These are phyloP conservation scores for Nannochloropsis gaditana DNA, from an alignment of 108 stramenopile species.

Conservation along the genomic window DNA sequence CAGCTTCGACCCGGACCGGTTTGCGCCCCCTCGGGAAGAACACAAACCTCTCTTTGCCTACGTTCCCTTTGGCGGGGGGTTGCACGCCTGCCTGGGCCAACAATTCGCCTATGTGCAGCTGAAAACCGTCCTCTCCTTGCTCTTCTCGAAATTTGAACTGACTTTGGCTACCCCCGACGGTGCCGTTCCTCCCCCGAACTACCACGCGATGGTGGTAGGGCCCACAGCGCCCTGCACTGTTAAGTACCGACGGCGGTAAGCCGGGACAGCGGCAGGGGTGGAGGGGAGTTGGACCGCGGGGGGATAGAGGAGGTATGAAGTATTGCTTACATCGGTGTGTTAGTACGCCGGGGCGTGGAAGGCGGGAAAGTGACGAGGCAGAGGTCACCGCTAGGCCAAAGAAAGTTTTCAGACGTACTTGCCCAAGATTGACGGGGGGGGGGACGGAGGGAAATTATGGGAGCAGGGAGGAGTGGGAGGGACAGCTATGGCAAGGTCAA, in stretches of 20 bases:
- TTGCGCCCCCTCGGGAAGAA: conserved; percentile 82
- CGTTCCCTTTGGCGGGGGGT: conserved; percentile 94
- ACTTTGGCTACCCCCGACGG: conserved; percentile 62
- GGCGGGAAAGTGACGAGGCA: too few relatives aligned
- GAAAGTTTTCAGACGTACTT: too few relatives aligned
- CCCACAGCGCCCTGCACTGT: conserved; percentile 87
- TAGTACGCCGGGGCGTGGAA: too few relatives aligned
- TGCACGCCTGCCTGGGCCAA: conserved; percentile 99
- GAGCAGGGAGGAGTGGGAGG: too few relatives aligned
- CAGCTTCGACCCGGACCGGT: conserved; percentile 93
- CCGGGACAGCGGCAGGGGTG: background rate
- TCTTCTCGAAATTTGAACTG: conserved; percentile 85
- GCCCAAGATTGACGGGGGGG: too few relatives aligned
- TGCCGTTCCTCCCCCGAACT: conserved; percentile 78
- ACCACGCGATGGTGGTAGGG: conserved; percentile 98
- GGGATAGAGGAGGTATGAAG: background rate
- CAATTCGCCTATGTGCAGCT: conserved; percentile 97
- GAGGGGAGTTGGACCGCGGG: background rate
- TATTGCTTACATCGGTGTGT: background rate
- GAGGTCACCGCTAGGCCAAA: too few relatives aligned
- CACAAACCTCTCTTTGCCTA: conserved; percentile 85
- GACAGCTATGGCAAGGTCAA: too few relatives aligned
- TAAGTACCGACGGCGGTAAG: conserved; percentile 61
- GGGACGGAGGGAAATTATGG: too few relatives aligned
- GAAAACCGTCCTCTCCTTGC: conserved; percentile 89